phyloP scores from a whole-genome alignment of 2,329 filamentous ascomycete genomes.

The Sordariomycetes sp. region DNA sequence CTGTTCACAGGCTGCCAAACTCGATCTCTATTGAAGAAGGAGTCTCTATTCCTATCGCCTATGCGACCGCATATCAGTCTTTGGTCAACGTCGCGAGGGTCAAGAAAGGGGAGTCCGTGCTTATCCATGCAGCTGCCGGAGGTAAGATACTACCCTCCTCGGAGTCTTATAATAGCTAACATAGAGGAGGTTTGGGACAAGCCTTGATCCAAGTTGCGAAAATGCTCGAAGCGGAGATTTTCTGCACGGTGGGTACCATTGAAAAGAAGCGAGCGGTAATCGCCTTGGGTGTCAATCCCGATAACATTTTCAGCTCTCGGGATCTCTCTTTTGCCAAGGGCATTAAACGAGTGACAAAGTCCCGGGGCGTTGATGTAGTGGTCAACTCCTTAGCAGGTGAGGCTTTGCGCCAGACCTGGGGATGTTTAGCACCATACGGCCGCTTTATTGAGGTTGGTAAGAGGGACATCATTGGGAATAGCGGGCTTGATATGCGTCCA shows the following conservation, averaged over 20 bases:
- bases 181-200: slow-evolving; percentile 18
- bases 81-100: slow-evolving; percentile 6
- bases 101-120: slow-evolving; percentile 12
- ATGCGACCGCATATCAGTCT: slow-evolving; percentile 18
- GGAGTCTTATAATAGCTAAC: too few species aligned
- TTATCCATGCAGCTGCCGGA: slow-evolving; percentile 16
- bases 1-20: slow-evolving; percentile 20
- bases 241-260: slow-evolving; percentile 9
- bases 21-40: slow-evolving; percentile 22
- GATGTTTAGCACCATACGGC: slow-evolving; percentile 32
- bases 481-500: neutral
- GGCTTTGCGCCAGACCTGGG: slow-evolving; percentile 29
- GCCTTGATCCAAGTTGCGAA: slow-evolving; percentile 17
- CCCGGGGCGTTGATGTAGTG: slow-evolving; percentile 59
- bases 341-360: slow-evolving; percentile 16
- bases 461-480: neutral
- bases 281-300: slow-evolving; percentile 24
- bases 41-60: slow-evolving; percentile 23
- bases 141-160: too few species aligned
- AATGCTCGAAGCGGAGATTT: slow-evolving; percentile 11
- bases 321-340: slow-evolving; percentile 12
- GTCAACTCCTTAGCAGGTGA: slow-evolving; percentile 43
- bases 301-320: slow-evolving; percentile 17
- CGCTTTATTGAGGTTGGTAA: slow-evolving; percentile 28
- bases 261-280: slow-evolving; percentile 28